Evolutionary conservation across 2,329 filamentous ascomycete genomes (phyloP), one percentile per base, ranked within the genome.

Genomic region (Fusarium sp.): DNA sequence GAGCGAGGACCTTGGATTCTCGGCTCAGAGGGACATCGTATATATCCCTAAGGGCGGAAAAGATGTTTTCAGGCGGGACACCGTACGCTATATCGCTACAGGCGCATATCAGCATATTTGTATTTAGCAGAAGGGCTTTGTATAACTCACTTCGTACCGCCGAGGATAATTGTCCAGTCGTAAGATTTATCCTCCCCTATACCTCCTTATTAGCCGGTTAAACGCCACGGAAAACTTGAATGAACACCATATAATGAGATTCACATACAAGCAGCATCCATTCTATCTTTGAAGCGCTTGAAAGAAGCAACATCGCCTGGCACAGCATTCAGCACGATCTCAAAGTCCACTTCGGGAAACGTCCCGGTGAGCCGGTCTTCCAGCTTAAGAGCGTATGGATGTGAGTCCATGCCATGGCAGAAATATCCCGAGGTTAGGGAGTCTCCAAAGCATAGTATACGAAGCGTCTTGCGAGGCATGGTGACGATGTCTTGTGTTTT

Each of bases 391-490:
- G 85, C 84, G 81, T 92, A 93, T 0, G 91, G 89, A 67, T 88
- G 85, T 49, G 82, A 83, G 57, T 69, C 77, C 19, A 81, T 57
- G 25, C 87, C 88, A 50, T 73, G 81, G 65, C 71, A 59, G 35
- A 84, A 82, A 78, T 83, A 91, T 46, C 91, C 91, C 18, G 84
- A 85, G 10, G 90, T 92, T 50, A 93, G 86, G 43, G 89, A 91
- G 84, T 91, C 86, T 79, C 90, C 90, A 80, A 92, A 89, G 83
- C 90, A 91, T 68, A 92, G 86, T 76, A 92, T 86, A 75, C 86
- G 84, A 33, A 90, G 82, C 35, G 82, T 79, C 60, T 77, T 78
- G 72, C 69, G 76, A 33, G 78, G 54, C 80, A 81, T 81, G 57
- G 25, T 62, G 62, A 53, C 12, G 30, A 25, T 18, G 33, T 40